Conservation (phyloP, 192 early-diverging fungal genomes). For the Chytriomyces sp. region DNA sequence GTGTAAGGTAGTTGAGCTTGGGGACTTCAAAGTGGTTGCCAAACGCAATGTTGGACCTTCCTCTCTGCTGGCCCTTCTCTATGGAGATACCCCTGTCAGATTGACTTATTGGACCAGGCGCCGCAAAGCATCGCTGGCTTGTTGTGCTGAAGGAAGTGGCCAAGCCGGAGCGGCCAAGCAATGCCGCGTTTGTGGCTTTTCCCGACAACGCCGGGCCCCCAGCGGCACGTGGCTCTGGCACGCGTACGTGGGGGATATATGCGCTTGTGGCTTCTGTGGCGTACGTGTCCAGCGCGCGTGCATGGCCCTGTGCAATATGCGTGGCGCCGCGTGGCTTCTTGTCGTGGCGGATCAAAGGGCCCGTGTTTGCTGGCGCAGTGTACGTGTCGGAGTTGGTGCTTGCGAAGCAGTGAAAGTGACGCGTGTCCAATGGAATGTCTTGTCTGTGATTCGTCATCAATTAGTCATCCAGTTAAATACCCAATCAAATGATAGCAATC, state of each 20-base stretch:
- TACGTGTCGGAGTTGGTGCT: slow-evolving; percentile 48
- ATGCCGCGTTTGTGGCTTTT: slow-evolving; percentile 1
- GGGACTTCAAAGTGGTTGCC: slow-evolving; percentile 33
- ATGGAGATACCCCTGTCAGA: slow-evolving; percentile 8
- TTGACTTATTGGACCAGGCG: neutral
- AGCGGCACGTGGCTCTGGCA: neutral
- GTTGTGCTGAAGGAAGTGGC: slow-evolving; percentile 18
- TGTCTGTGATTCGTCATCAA: neutral
- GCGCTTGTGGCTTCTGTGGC: slow-evolving; percentile 40
- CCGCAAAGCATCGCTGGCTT: slow-evolving; percentile 10
- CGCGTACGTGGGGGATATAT: slow-evolving; percentile 27
- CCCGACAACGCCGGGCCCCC: neutral
- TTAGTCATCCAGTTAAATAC: neutral
- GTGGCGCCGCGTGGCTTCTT: slow-evolving; percentile 31
- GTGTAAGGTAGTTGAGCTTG: neutral
- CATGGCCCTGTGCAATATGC: slow-evolving; percentile 44
- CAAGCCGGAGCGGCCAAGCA: slow-evolving; percentile 21
- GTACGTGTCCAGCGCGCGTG: slow-evolving; percentile 36
- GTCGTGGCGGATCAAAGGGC: slow-evolving; percentile 16
- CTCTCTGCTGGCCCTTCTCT: slow-evolving; percentile 23
- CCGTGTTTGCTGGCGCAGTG: slow-evolving; percentile 19
- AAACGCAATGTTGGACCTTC: slow-evolving; percentile 35
- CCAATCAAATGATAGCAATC: neutral
- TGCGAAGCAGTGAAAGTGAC: slow-evolving; percentile 39
- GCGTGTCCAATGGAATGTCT: slow-evolving; percentile 51